phyloP scores from a whole-genome alignment of 176 grass and related monocot genomes.

The Alopecurus myosuroides region DNA sequence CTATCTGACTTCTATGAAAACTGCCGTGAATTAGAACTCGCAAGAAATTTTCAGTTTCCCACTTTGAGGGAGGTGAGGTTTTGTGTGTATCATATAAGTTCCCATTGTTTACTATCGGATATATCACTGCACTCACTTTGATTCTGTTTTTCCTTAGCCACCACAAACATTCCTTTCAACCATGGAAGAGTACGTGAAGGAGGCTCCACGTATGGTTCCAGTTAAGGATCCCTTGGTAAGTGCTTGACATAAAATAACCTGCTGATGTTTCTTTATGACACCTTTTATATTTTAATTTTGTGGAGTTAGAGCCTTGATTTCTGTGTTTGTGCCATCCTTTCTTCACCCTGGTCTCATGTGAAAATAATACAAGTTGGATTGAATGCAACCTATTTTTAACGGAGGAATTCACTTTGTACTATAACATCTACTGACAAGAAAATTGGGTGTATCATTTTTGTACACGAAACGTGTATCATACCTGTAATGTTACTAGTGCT shows the following conservation, averaged over 20 bases:
- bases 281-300: background rate
- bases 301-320: background rate
- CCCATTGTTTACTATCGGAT: conserved; percentile 11
- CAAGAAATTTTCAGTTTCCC: conserved; percentile 98
- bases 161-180: conserved; percentile 89
- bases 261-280: background rate
- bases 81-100: background rate
- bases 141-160: conserved; percentile 49
- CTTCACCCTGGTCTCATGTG: background rate
- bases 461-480: background rate
- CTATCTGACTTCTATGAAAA: conserved; percentile 96
- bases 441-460: background rate
- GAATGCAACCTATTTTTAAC: background rate
- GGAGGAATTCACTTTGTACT: background rate
- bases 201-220: conserved; percentile 82
- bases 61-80: conserved; percentile 78
- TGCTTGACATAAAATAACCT: background rate
- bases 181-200: conserved; percentile 96
- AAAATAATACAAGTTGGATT: background rate
- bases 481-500: background rate
- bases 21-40: conserved; percentile 80
- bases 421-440: background rate
- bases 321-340: background rate
- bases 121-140: conserved; percentile 12
- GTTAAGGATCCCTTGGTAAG: conserved; percentile 71